phyloP scores from a whole-genome alignment of 495 filamentous ascomycete species.

The Penicillium waksmanii region DNA sequence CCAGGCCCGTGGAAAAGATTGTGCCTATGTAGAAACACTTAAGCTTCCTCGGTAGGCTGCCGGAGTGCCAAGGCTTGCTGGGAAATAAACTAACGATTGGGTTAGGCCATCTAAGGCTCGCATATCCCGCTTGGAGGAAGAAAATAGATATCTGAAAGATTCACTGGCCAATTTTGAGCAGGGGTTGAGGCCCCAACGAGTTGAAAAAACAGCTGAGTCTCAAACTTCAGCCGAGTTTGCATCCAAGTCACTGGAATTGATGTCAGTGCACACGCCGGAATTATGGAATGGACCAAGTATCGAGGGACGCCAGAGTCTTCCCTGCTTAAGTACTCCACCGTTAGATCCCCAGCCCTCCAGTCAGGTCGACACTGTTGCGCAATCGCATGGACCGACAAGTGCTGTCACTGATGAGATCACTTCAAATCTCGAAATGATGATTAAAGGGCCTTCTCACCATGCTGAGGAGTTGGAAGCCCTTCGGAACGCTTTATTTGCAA shows the following conservation, averaged over 20 bases:
- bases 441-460: constrained; percentile 2
- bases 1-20: constrained; percentile 22
- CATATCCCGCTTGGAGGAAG: constrained; percentile 28
- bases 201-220: neutral
- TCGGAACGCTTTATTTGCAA: too few species aligned
- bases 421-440: constrained; percentile 14
- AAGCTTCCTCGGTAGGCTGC: constrained; percentile 22
- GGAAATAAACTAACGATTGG: too few species aligned
- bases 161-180: constrained; percentile 11
- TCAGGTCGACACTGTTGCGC: constrained; percentile 29
- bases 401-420: constrained; percentile 33
- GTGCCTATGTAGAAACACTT: constrained; percentile 17
- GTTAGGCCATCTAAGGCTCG: constrained; percentile 29
- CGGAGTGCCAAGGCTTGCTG: too few species aligned
- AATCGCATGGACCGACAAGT: constrained; percentile 37
- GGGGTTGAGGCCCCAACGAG: too few species aligned
- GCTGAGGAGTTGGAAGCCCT: constrained; percentile 19
- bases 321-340: too few species aligned
- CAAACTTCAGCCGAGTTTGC: too few species aligned
- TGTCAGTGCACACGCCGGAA: constrained; percentile 13
- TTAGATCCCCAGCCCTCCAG: constrained; percentile 24
- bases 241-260: constrained; percentile 5
- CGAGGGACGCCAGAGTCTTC: too few species aligned
- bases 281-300: too few species aligned
- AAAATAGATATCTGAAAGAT: constrained; percentile 25